Conservation (phyloP, 2,329 filamentous ascomycete species). For the Pseudohalonectria lignicola region DNA sequence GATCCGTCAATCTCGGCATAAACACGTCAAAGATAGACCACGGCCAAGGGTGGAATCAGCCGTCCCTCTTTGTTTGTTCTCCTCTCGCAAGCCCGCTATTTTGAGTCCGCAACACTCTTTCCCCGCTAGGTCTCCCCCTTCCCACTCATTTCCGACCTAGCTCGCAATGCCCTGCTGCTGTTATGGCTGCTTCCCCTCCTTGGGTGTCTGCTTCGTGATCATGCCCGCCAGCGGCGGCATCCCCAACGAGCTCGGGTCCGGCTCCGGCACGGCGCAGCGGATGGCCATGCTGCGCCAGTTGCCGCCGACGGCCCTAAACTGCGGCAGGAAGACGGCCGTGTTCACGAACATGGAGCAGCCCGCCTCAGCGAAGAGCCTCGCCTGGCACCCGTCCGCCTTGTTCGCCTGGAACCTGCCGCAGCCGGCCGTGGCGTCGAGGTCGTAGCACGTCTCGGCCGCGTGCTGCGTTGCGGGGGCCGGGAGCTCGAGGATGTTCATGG, state of each 20-base stretch:
- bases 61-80: too few species aligned
- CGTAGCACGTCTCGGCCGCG: slow-evolving; percentile 19
- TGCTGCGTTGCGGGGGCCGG: slow-evolving; percentile 12
- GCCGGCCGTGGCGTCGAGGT: slow-evolving; percentile 18
- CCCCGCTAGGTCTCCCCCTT: too few species aligned
- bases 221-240: slow-evolving; percentile 13
- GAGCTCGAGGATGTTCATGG: slow-evolving; percentile 15
- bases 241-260: slow-evolving; percentile 11
- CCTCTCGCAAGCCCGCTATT: too few species aligned
- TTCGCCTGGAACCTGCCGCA: slow-evolving; percentile 24
- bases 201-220: slow-evolving; percentile 6
- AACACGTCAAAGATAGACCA: too few species aligned
- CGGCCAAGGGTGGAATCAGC: too few species aligned
- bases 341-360: slow-evolving; percentile 21
- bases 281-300: slow-evolving; percentile 22
- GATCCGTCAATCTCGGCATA: too few species aligned
- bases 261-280: slow-evolving; percentile 18
- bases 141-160: too few species aligned
- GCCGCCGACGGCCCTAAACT: slow-evolving; percentile 20
- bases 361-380: slow-evolving; percentile 21
- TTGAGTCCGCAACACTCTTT: too few species aligned
- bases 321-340: slow-evolving; percentile 23
- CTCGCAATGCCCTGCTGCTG: too few species aligned
- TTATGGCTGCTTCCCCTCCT: too few species aligned
- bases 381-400: slow-evolving; percentile 24